Percentiles rank a stretch among this genome's conserved stretches.
These are phyloP conservation scores for Shiraia bambusicola DNA, from an alignment of 2,329 filamentous ascomycete species.

Conservation along the genomic window DNA sequence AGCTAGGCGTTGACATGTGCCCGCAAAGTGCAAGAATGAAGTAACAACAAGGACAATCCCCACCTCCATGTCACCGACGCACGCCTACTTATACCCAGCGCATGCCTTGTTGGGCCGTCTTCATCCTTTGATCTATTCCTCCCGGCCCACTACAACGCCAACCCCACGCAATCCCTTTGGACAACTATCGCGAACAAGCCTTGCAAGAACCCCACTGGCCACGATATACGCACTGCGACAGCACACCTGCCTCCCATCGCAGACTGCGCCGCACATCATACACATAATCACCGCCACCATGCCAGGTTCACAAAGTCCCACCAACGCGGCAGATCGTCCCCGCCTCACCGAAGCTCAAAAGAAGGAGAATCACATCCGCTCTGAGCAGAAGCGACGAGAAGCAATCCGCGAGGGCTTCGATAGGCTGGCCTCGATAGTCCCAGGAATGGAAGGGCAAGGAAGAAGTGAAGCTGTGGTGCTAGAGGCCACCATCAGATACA, in stretches of 20 bases:
- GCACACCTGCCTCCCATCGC: too few species aligned
- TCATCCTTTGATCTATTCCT: too few species aligned
- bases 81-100: too few species aligned
- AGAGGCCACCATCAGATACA: slow-evolving; percentile 52
- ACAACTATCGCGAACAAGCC: neutral
- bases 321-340: slow-evolving; percentile 55
- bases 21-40: too few species aligned
- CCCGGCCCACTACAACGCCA: too few species aligned
- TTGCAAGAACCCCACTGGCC: too few species aligned
- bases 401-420: slow-evolving; percentile 85
- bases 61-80: too few species aligned
- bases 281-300: slow-evolving; percentile 13
- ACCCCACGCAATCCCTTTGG: too few species aligned
- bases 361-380: slow-evolving; percentile 72
- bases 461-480: slow-evolving; percentile 85
- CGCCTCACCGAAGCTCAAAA: slow-evolving; percentile 70
- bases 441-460: slow-evolving; percentile 78
- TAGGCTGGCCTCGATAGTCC: slow-evolving; percentile 75
- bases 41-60: too few species aligned
- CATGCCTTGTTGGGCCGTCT: too few species aligned
- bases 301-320: slow-evolving; percentile 30
- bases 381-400: slow-evolving; percentile 66
- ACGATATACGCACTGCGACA: too few species aligned
- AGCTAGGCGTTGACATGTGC: slow-evolving; percentile 2
- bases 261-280: neutral